Conservation (phyloP, 225 moss, liverwort and hornwort genomes). For the Marchantia paleacea region DNA sequence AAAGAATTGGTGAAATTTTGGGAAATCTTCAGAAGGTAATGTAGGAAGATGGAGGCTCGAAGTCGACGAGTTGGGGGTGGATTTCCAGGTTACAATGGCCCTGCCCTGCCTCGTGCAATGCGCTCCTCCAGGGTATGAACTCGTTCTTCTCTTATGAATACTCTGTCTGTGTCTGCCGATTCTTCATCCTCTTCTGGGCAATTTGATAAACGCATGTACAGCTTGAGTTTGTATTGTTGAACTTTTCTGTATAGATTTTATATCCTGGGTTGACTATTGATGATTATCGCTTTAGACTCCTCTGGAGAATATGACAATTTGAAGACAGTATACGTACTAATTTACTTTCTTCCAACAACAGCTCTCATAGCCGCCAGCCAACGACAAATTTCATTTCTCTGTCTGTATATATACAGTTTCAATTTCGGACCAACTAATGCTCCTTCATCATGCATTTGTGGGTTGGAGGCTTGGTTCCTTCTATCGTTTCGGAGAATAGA, state of each 20-base stretch:
- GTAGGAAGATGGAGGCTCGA: slow-evolving; percentile 93
- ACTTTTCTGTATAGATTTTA: neutral
- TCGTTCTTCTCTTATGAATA: neutral
- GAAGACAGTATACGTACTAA: too few relatives aligned
- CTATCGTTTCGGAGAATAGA: too few relatives aligned
- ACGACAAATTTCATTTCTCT: too few relatives aligned
- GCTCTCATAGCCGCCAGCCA: too few relatives aligned
- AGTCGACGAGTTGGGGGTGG: slow-evolving; percentile 91
- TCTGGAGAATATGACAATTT: neutral
- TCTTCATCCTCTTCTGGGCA: neutral
- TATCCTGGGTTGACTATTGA: neutral
- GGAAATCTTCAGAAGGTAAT: slow-evolving; percentile 41
- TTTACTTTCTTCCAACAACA: too few relatives aligned
- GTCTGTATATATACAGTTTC: too few relatives aligned
- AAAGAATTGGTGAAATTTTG: slow-evolving; percentile 6
- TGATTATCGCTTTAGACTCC: neutral
- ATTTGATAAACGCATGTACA: neutral
- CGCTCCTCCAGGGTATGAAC: slow-evolving; percentile 82
- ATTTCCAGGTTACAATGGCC: slow-evolving; percentile 98
- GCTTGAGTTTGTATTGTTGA: neutral
- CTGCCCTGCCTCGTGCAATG: slow-evolving; percentile 90
- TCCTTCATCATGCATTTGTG: too few relatives aligned
- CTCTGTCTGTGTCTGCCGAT: neutral
- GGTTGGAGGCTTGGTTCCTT: too few relatives aligned
- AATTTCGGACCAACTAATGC: too few relatives aligned